Base-by-base conservation (phyloP, 2,329 filamentous ascomycete species). In the Diaporthe ampelina region DNA sequence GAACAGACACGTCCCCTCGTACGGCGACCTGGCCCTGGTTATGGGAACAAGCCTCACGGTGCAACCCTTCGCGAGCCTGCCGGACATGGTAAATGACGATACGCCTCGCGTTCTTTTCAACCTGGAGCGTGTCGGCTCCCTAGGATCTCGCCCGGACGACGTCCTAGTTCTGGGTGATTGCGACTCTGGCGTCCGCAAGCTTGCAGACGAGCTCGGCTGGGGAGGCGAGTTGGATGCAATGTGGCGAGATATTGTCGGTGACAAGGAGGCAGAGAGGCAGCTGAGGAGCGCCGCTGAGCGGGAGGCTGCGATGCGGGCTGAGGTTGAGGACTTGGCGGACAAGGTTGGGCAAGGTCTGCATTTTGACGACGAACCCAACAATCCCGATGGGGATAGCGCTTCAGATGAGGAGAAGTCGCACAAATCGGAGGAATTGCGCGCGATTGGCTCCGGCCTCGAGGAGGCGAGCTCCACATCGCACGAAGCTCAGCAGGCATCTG, bases 41-140 rank as follows among this genome's bases (percentile, higher is more conserved):
- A 81, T 98, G 86, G 97, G 97, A 2, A 98, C 96, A 0, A 98
- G 95, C 79, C 84, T 98, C 74, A 91, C 88, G 0, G 96, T 98
- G 2, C 94, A 95, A 76, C 97, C 97, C 0, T 99, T 99, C 82
- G 95, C 96, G 1, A 91, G 91, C 61, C 85, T 98, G 67, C 95
- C 96, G 0, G 84, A 88, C 19, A 85, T 93, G 77, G 92, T 91
- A 29, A 79, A 82, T 3, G 87, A 91, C 1, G 87, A 86, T 0
- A 90, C 89, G 4, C 97, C 96, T 0, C 90, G 97, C 13, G 85
- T 99, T 2, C 87, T 99, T 26, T 94, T 99, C 82, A 99, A 99
- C 82, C 89, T 93, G 84, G 94, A 98, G 82, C 86, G 86, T 48
- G 97, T 98, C 0, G 96, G 97, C 0, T 90, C 90, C 26, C 81